phyloP scores from a whole-genome alignment of 2,329 filamentous ascomycete genomes.

The Aphanoascus verrucosus region DNA sequence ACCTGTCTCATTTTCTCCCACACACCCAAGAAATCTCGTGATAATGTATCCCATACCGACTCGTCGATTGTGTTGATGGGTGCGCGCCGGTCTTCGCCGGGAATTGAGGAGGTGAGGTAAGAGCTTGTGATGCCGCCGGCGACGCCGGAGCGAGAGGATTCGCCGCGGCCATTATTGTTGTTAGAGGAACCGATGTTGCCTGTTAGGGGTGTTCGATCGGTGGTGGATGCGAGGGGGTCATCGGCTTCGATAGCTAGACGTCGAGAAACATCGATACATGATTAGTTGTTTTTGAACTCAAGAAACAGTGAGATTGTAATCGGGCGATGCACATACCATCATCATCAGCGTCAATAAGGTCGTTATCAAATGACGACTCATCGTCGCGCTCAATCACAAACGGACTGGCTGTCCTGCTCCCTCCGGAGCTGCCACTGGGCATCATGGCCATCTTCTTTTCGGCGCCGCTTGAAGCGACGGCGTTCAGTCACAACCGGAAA shows the following conservation, averaged over 20 bases:
- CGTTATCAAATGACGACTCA: conserved; percentile 54
- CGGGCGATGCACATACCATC: conserved; percentile 39
- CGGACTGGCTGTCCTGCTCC: conserved; percentile 34
- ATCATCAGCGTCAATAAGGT: conserved; percentile 73
- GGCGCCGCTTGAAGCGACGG: neutral
- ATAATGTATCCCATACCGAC: conserved; percentile 92
- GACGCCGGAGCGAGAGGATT: conserved; percentile 22
- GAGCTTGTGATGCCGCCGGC: conserved; percentile 50
- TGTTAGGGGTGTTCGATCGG: conserved; percentile 67
- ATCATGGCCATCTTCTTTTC: conserved; percentile 23
- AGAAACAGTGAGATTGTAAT: neutral
- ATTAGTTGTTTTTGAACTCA: neutral
- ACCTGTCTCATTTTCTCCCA: conserved; percentile 99
- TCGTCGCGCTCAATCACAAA: conserved; percentile 52
- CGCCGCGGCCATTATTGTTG: conserved; percentile 37
- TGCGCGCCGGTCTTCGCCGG: conserved; percentile 83
- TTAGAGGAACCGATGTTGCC: conserved; percentile 54
- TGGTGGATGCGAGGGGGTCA: conserved; percentile 60
- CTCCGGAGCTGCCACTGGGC: conserved; percentile 23
- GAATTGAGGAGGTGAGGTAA: conserved; percentile 80
- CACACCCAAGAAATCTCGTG: conserved; percentile 78
- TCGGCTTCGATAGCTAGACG: conserved; percentile 76
- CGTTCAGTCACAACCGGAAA: neutral
- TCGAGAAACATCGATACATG: neutral
- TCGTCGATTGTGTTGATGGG: conserved; percentile 93